A percentile compares a stretch with the other conserved stretches of the same genome.
These are phyloP conservation scores for Ogataea minuta DNA, from an alignment of 805 yeast species.

Conservation along the genomic window DNA sequence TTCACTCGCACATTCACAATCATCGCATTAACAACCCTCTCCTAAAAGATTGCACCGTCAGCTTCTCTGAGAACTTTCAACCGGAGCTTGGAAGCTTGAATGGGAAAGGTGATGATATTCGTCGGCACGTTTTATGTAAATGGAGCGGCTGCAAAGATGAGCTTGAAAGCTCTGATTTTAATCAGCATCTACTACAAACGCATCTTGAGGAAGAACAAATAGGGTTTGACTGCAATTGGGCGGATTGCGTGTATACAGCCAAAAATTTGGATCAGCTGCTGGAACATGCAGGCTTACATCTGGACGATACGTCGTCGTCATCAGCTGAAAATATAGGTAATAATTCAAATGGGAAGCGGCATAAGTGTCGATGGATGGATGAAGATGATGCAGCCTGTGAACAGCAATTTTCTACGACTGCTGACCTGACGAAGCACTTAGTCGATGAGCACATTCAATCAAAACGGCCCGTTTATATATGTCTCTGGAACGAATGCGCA, in stretches of 20 bases:
- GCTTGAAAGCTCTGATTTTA: slow-evolving; percentile 38
- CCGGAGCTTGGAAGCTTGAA: too few species aligned
- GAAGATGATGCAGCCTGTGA: slow-evolving; percentile 43
- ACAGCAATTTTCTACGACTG: slow-evolving; percentile 46
- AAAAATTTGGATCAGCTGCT: slow-evolving; percentile 52
- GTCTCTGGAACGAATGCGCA: slow-evolving; percentile 78
- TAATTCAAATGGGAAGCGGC: slow-evolving; percentile 14
- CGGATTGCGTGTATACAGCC: slow-evolving; percentile 60
- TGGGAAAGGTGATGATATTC: too few species aligned
- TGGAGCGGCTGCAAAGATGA: slow-evolving; percentile 64
- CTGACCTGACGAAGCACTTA: slow-evolving; percentile 70
- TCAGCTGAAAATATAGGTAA: not conserved
- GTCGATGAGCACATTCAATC: slow-evolving; percentile 66
- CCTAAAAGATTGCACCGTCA: too few species aligned
- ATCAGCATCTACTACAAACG: slow-evolving; percentile 55
- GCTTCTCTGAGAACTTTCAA: too few species aligned
- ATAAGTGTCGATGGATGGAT: slow-evolving; percentile 40
- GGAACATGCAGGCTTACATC: slow-evolving; percentile 45
- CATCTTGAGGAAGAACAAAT: slow-evolving; percentile 28
- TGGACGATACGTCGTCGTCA: slow-evolving; percentile 2
- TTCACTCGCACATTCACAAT: slow-evolving; percentile 15
- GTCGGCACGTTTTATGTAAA: slow-evolving; percentile 45
- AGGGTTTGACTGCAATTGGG: slow-evolving; percentile 67
- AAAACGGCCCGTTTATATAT: slow-evolving; percentile 66
- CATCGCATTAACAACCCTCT: slow-evolving; percentile 13